phyloP scores from a whole-genome alignment of 805 yeast species.

The Scheffersomyces lignosus region DNA sequence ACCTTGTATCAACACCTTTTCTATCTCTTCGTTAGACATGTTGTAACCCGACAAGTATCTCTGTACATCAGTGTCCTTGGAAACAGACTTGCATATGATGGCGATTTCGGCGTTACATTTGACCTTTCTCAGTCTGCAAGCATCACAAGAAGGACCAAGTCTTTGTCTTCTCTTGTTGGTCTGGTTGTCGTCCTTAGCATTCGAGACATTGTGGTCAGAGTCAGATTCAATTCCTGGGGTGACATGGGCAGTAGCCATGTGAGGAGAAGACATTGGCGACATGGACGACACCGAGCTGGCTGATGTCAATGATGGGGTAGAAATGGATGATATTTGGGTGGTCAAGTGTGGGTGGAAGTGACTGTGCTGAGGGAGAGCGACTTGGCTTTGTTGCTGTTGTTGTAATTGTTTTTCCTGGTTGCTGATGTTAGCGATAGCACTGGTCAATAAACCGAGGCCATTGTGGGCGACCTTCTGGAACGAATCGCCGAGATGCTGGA shows the following conservation, averaged over 20 bases:
- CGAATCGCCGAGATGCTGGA: conserved; percentile 13
- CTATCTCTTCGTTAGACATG: conserved; percentile 10
- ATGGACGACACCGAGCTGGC: conserved; percentile 14
- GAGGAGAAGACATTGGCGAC: conserved; percentile 19
- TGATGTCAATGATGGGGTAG: conserved; percentile 9
- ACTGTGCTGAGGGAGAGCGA: too few relatives aligned
- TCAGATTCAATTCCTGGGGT: too few relatives aligned
- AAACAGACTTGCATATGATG: conserved; percentile 28
- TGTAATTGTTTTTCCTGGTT: background rate
- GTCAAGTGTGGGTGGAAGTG: background rate
- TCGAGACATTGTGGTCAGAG: background rate
- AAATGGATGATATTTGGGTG: background rate
- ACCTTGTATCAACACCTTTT: conserved; percentile 10
- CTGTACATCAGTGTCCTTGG: conserved; percentile 1
- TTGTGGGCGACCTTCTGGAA: background rate
- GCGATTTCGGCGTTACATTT: conserved; percentile 70
- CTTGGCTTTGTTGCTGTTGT: background rate
- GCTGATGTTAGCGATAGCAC: background rate
- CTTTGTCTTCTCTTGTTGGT: conserved; percentile 54
- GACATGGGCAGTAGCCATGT: conserved; percentile 5
- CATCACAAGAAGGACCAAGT: conserved; percentile 73
- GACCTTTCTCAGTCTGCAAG: conserved; percentile 66
- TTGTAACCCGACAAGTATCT: conserved; percentile 8
- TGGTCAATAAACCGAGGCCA: background rate
- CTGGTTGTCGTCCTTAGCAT: background rate